Percentiles rank a stretch among this genome's conserved stretches.
Conservation (phyloP, 192 early-diverging fungal species). For the Entomortierella beljakovae region DNA sequence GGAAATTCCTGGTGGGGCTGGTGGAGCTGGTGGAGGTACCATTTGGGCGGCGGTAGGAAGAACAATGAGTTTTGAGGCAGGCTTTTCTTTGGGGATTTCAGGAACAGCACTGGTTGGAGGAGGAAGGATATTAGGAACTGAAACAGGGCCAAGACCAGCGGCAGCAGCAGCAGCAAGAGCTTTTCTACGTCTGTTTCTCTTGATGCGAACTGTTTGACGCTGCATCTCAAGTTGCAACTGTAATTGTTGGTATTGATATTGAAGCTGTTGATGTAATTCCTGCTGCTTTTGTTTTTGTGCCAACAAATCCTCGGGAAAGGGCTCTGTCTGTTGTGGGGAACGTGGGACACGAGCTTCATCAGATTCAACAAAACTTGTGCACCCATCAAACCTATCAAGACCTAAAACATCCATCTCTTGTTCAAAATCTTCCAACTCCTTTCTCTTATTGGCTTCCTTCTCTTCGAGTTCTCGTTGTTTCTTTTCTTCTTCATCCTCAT, state of each 20-base stretch:
- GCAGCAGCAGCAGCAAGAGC: not conserved
- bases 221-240: slow-evolving; percentile 13
- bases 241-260: slow-evolving; percentile 13
- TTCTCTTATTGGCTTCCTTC: not conserved
- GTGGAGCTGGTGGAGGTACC: not conserved
- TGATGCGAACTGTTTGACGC: not conserved
- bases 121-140: not conserved
- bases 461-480: not conserved
- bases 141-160: not conserved
- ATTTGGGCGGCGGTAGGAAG: not conserved
- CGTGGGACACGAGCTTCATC: not conserved
- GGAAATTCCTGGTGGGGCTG: not conserved
- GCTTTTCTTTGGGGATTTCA: not conserved
- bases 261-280: slow-evolving; percentile 14
- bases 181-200: not conserved
- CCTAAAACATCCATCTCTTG: slow-evolving; percentile 17
- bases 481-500: slow-evolving; percentile 18
- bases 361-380: slow-evolving; percentile 14
- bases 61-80: not conserved
- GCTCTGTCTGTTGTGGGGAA: not conserved
- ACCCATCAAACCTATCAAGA: slow-evolving; percentile 7
- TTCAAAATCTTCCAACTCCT: slow-evolving; percentile 20
- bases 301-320: not conserved
- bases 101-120: not conserved
- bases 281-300: slow-evolving; percentile 4